phyloP scores from a whole-genome alignment of 805 yeast genomes.

The Saturnispora zaruensis region DNA sequence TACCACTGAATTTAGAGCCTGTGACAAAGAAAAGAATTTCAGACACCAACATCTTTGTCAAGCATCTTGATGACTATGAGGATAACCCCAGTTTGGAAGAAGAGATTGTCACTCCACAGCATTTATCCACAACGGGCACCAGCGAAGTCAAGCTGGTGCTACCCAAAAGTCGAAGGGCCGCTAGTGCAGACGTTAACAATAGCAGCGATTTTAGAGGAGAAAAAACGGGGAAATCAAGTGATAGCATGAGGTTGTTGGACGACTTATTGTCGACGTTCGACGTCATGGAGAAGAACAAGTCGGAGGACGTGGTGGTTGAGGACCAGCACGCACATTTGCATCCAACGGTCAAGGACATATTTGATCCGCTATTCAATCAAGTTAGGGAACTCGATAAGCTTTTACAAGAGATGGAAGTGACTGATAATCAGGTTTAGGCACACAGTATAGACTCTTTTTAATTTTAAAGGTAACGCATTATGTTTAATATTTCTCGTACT shows the following conservation, averaged over 20 bases:
- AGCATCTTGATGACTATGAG: slow-evolving; percentile 27
- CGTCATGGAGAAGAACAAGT: slow-evolving; percentile 5
- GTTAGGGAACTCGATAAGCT: slow-evolving; percentile 25
- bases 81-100: background rate
- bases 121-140: background rate
- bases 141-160: background rate
- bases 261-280: slow-evolving; percentile 21
- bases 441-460: background rate
- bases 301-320: background rate
- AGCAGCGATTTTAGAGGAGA: background rate
- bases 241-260: slow-evolving; percentile 30
- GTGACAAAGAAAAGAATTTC: slow-evolving; percentile 17
- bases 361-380: slow-evolving; percentile 48
- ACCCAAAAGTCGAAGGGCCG: background rate
- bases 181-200: background rate
- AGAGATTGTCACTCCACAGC: background rate
- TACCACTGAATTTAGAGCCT: slow-evolving; percentile 14
- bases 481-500: background rate
- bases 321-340: slow-evolving; percentile 21
- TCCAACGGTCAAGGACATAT: slow-evolving; percentile 44
- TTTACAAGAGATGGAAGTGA: background rate
- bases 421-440: background rate
- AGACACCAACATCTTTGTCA: slow-evolving; percentile 25
- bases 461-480: background rate
- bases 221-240: slow-evolving; percentile 8